Evolutionary conservation across 108 stramenopile species (phyloP).

Genomic region (Skeletonema marinoi): DNA sequence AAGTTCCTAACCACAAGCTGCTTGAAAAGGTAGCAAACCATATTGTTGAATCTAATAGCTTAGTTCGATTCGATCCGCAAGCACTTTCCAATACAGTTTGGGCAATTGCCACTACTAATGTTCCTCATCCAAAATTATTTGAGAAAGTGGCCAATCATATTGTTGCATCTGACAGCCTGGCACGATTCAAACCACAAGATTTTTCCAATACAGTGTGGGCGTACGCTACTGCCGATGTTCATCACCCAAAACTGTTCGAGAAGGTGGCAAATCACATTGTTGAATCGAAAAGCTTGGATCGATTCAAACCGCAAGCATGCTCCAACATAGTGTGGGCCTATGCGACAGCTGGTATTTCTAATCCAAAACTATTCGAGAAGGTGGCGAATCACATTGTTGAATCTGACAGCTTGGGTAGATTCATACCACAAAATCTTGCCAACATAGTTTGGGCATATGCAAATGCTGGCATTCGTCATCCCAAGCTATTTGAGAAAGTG

Average conservation of each 20-base stretch:
- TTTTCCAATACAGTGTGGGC: slow-evolving; percentile 9
- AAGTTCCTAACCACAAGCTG: slow-evolving; percentile 9
- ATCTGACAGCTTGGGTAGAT: too few relatives aligned
- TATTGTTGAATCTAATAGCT: neutral
- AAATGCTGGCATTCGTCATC: too few relatives aligned
- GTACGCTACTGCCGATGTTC: neutral
- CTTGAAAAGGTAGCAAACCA: slow-evolving; percentile 14
- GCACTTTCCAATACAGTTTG: neutral
- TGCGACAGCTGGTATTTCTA: too few relatives aligned
- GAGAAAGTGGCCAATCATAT: slow-evolving; percentile 4
- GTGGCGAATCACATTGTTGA: too few relatives aligned
- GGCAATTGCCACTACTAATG: slow-evolving; percentile 2
- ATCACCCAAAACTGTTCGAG: neutral
- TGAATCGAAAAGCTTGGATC: too few relatives aligned
- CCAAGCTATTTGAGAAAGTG: too few relatives aligned
- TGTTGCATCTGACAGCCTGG: neutral
- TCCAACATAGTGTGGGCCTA: too few relatives aligned
- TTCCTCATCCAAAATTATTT: neutral
- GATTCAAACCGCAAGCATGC: too few relatives aligned
- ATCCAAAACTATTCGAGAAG: too few relatives aligned
- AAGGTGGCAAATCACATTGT: neutral
- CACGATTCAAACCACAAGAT: neutral
- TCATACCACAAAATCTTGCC: too few relatives aligned
- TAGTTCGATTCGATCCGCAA: neutral
- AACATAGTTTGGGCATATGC: too few relatives aligned